Percentiles rank a stretch among this genome's conserved stretches.
phyloP scores from a whole-genome alignment of 352 stramenopile genomes.

The Salisapilia sapeloensis region DNA sequence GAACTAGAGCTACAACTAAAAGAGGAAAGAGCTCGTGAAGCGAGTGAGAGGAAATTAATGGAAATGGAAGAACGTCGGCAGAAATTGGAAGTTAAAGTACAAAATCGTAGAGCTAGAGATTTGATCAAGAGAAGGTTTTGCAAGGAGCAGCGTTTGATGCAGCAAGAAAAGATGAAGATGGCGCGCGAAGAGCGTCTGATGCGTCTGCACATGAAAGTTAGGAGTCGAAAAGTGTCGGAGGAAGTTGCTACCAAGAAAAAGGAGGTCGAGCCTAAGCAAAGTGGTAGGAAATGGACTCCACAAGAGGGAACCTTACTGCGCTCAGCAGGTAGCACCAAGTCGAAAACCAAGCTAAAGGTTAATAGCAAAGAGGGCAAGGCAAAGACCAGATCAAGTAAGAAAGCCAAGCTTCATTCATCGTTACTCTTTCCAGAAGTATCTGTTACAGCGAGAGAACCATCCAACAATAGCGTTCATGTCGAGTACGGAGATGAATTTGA shows the following conservation, averaged over 20 bases:
- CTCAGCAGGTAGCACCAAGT: no score
- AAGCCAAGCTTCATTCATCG: not conserved
- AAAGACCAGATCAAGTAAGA: not conserved
- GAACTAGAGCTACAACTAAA: constrained; percentile 17
- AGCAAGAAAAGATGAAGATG: constrained; percentile 46
- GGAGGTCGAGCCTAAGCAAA: not conserved
- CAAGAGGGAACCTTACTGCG: no score
- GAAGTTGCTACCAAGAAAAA: not conserved
- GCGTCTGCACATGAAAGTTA: constrained; percentile 26
- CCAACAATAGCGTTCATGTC: constrained; percentile 14
- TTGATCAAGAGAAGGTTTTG: constrained; percentile 18
- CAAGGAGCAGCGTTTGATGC: constrained; percentile 49
- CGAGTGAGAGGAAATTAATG: constrained; percentile 38
- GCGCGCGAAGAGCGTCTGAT: constrained; percentile 46
- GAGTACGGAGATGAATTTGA: constrained; percentile 74
- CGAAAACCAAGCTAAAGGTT: no score
- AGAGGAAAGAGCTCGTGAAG: constrained; percentile 18
- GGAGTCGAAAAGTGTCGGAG: constrained; percentile 1
- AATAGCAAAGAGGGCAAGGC: no score
- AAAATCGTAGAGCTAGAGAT: constrained; percentile 21
- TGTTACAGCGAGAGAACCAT: not conserved
- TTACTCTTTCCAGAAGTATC: not conserved
- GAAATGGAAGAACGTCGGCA: constrained; percentile 49
- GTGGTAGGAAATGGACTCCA: not conserved
- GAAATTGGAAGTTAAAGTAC: constrained; percentile 31